phyloP scores from a whole-genome alignment of 306 rosid species.

The Cajanus cajan region DNA sequence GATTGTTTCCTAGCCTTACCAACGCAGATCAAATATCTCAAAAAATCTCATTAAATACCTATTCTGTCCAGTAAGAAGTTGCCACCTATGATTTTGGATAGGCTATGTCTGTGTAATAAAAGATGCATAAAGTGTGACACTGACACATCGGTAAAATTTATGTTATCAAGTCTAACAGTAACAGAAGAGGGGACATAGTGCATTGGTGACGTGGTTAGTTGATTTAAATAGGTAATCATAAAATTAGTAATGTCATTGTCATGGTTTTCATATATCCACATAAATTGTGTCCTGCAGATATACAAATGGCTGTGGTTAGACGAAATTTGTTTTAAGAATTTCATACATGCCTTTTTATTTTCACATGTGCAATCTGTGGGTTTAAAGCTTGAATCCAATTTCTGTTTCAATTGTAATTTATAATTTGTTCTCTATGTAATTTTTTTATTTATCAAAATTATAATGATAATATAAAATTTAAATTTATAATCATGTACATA shows the following conservation, averaged over 20 bases:
- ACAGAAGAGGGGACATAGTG: not conserved
- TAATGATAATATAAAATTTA: too few relatives aligned
- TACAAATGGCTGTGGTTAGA: not conserved
- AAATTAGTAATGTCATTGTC: not conserved
- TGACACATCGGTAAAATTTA: not conserved
- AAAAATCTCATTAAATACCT: not conserved
- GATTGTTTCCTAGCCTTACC: not conserved
- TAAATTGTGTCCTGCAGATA: not conserved
- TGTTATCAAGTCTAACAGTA: not conserved
- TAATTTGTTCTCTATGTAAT: too few relatives aligned
- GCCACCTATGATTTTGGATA: slow-evolving; percentile 18
- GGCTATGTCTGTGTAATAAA: not conserved
- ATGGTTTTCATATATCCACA: not conserved
- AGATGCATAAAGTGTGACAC: not conserved
- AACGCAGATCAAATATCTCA: not conserved
- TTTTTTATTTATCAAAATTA: too few relatives aligned
- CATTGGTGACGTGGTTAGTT: not conserved
- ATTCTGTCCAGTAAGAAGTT: not conserved
- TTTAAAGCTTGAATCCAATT: too few relatives aligned
- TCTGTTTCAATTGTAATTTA: not conserved
- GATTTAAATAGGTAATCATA: not conserved
- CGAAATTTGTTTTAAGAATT: not conserved
- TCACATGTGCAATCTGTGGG: too few relatives aligned
- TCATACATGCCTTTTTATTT: not conserved
- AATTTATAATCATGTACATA: too few relatives aligned